A percentile compares a stretch with the other conserved stretches of the same genome.
These are phyloP conservation scores for Silene vulgaris DNA, from an alignment of 179 eudicot genomes.

Conservation along the genomic window DNA sequence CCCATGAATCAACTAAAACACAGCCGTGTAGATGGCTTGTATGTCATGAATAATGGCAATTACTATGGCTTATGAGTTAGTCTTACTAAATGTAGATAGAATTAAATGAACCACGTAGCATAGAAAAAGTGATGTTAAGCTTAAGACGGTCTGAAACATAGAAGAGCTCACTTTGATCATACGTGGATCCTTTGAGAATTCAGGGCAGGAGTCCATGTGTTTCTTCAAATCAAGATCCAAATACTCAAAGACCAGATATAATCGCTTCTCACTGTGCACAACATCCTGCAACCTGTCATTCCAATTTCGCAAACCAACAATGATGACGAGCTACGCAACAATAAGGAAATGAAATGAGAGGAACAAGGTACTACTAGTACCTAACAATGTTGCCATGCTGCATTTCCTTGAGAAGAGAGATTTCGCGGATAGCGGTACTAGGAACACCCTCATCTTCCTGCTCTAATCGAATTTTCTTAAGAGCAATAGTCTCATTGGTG, in stretches of 20 bases:
- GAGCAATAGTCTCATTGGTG: conserved; percentile 86
- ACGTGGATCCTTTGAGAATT: conserved; percentile 81
- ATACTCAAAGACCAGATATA: conserved; percentile 95
- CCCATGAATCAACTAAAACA: not conserved
- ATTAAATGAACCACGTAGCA: too few relatives aligned
- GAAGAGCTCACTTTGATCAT: conserved; percentile 53
- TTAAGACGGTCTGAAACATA: too few relatives aligned
- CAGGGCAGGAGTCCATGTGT: conserved; percentile 93
- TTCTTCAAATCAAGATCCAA: conserved; percentile 96
- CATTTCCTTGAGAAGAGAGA: conserved; percentile 95
- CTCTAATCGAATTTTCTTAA: conserved; percentile 90
- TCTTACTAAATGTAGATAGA: too few relatives aligned
- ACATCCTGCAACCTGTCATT: conserved; percentile 83
- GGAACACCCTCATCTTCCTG: conserved; percentile 99
- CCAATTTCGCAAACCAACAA: conserved; percentile 1
- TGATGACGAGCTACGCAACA: not conserved
- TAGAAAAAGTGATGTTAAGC: too few relatives aligned
- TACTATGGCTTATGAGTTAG: not conserved
- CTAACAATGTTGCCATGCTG: conserved; percentile 89
- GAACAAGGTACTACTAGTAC: conserved; percentile 11
- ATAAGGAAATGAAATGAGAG: too few relatives aligned
- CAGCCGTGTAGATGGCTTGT: too few relatives aligned
- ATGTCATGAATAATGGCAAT: not conserved
- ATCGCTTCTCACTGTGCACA: conserved; percentile 90
- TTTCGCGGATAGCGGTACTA: conserved; percentile 93